Evolutionary conservation across 2,329 filamentous ascomycete genomes (phyloP).

Genomic region (Botrytis pseudocinerea): DNA sequence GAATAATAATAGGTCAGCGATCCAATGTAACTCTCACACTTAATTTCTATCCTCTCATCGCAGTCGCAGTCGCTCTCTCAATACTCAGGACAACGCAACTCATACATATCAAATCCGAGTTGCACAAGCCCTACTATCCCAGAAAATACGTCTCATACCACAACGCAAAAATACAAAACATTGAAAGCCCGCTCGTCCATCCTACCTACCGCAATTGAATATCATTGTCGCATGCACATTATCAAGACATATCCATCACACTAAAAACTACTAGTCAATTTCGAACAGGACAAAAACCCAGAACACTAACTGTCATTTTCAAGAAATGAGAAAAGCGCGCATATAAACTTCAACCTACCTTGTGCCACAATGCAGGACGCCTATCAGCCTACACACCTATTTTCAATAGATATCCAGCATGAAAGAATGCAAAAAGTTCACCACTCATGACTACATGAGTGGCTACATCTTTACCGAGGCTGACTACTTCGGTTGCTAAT

Average conservation of each 20-base stretch:
- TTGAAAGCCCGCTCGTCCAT: neutral
- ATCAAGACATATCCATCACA: neutral
- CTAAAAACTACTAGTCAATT: neutral
- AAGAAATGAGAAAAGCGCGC: neutral
- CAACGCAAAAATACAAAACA: neutral
- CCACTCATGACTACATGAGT: neutral
- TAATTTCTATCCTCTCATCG: neutral
- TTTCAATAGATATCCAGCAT: too few relatives aligned
- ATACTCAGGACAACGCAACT: neutral
- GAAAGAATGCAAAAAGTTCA: slow-evolving; percentile 5
- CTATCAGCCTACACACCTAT: neutral
- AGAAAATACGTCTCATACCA: neutral
- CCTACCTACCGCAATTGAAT: neutral
- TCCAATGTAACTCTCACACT: neutral
- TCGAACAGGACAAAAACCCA: neutral
- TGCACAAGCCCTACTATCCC: neutral
- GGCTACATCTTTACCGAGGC: neutral
- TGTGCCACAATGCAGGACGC: neutral
- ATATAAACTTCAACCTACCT: neutral
- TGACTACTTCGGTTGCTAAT: neutral
- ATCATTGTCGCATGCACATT: neutral
- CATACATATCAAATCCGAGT: neutral
- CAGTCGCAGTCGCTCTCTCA: neutral
- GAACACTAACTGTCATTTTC: neutral
- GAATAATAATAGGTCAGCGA: neutral